Base-by-base conservation (phyloP, 352 stramenopile species). In the Pythium pectinolyticum region DNA sequence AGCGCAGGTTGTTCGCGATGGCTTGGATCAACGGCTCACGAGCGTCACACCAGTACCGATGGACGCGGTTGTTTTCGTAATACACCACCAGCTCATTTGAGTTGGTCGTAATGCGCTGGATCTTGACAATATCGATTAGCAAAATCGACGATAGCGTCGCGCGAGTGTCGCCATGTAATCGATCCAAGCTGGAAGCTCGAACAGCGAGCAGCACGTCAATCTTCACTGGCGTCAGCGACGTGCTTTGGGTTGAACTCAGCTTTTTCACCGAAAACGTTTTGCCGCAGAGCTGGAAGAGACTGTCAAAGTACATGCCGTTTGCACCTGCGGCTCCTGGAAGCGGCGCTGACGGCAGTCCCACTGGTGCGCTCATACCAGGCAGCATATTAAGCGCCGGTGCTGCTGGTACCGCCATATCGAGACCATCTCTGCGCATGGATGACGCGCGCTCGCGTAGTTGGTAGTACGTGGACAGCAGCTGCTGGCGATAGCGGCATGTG, bases 81-180 rank as follows among this genome's bases (percentile, higher is more conserved):
- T 94, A 95, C 0, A 95, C 50, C 30, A 95, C 54, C 17, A 95
- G 47, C 40, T 92, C 84, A n/a, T 80, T 92, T 11, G 85, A 91
- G 54, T 95, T 93, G 25, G 77, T 90, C 46, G 75, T 91, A 28
- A 95, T 78, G 15, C 85, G 84, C 53, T 95, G 87, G 48, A 95
- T 89, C 70, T 95, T 95, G 64, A 95, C 80, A 60, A 95, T 92
- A 61, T 94, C 84, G 62, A 92, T 94, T 7, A 95, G 57, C 57
- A 94, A 63, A 57, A 92, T 90, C 4, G 87, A 95, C 31, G 84
- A 93, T 34, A 93, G 57, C 20, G 85, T 92, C 10, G 74, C 72
- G 30, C 80, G 80, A 12, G 72, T 88, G 28, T 93, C 69, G 10
- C 66, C 62, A 43, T 95, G 80, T 34, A 95, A 60, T 20, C 87